Percentiles rank a stretch among this genome's conserved stretches.
Evolutionary conservation across 768 basidiomycete species (phyloP).

Genomic region (Auricularia cornea): DNA sequence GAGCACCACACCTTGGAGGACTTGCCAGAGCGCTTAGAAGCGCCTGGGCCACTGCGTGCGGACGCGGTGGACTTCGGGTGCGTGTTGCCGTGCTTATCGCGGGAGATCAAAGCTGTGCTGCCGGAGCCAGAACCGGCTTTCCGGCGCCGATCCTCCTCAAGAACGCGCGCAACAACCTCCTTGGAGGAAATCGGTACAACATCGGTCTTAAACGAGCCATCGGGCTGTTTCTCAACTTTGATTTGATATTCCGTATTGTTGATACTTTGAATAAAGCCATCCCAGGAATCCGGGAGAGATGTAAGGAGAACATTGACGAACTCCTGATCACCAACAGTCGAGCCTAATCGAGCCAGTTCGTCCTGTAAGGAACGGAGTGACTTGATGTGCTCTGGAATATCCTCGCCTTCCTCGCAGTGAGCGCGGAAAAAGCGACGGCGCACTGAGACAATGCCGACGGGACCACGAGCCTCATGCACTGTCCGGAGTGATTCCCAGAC

Average conservation of each 20-base stretch:
- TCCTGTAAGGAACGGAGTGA: slow-evolving; percentile 18
- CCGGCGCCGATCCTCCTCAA: slow-evolving; percentile 2
- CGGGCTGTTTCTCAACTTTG: neutral
- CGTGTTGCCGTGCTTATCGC: neutral
- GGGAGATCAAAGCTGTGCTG: neutral
- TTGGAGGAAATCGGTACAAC: neutral
- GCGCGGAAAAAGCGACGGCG: slow-evolving; percentile 20
- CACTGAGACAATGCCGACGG: slow-evolving; percentile 19
- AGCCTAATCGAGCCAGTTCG: slow-evolving; percentile 17
- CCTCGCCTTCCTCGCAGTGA: slow-evolving; percentile 21
- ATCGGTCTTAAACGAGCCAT: neutral
- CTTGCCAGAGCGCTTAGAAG: no score
- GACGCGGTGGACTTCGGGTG: no score
- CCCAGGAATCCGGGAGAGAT: slow-evolving; percentile 28
- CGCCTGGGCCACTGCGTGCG: no score
- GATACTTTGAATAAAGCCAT: slow-evolving; percentile 20
- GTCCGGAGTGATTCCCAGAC: slow-evolving; percentile 23
- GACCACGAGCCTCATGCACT: slow-evolving; percentile 14
- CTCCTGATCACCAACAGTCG: slow-evolving; percentile 20
- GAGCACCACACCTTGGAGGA: no score
- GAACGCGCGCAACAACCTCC: slow-evolving; percentile 11
- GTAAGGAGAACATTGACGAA: slow-evolving; percentile 25
- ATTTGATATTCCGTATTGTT: slow-evolving; percentile 10
- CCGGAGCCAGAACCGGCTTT: neutral
- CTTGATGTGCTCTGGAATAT: slow-evolving; percentile 25